Evolutionary conservation across 1,284 basidiomycete genomes (phyloP).

Genomic region (Xanthoconium separans): DNA sequence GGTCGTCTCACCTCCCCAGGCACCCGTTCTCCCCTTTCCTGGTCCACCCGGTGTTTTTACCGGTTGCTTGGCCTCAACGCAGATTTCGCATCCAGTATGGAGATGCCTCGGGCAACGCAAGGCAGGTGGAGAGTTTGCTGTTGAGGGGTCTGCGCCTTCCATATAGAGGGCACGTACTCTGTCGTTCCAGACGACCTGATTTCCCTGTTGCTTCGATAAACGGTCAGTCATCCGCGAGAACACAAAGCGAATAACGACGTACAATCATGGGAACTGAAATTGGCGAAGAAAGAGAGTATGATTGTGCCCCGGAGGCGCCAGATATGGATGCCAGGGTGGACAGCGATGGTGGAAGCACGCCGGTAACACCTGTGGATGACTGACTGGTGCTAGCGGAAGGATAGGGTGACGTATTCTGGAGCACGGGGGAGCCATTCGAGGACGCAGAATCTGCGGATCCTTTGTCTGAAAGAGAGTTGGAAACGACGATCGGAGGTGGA

Average conservation of each 20-base stretch:
- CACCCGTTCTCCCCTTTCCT: conserved; percentile 19
- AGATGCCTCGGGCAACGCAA: conserved; percentile 71
- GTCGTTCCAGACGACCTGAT: conserved; percentile 33
- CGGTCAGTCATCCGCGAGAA: conserved; percentile 1
- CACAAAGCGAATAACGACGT: conserved; percentile 3
- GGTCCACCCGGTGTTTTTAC: conserved; percentile 31
- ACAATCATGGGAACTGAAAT: conserved; percentile 5
- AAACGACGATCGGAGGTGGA: conserved; percentile 31
- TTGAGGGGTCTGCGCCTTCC: conserved; percentile 59
- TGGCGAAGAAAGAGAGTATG: conserved; percentile 5
- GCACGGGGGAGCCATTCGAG: conserved; percentile 24
- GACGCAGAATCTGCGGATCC: conserved; percentile 21
- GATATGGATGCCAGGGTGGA: conserved; percentile 40
- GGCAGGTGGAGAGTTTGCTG: conserved; percentile 60
- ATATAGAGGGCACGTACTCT: conserved; percentile 55
- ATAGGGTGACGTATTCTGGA: conserved; percentile 25
- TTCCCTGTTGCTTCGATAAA: conserved; percentile 12
- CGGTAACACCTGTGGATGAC: conserved; percentile 16
- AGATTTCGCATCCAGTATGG: conserved; percentile 69
- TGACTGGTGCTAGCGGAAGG: conserved; percentile 27
- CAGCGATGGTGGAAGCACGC: conserved; percentile 38
- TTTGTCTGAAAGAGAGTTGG: conserved; percentile 26
- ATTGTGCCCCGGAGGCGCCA: conserved; percentile 12
- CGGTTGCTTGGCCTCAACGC: conserved; percentile 54
- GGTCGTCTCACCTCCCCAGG: conserved; percentile 28